A percentile compares a stretch with the other conserved stretches of the same genome.
phyloP scores from a whole-genome alignment of 2,329 filamentous ascomycete species.

The Xylaria sp. region DNA sequence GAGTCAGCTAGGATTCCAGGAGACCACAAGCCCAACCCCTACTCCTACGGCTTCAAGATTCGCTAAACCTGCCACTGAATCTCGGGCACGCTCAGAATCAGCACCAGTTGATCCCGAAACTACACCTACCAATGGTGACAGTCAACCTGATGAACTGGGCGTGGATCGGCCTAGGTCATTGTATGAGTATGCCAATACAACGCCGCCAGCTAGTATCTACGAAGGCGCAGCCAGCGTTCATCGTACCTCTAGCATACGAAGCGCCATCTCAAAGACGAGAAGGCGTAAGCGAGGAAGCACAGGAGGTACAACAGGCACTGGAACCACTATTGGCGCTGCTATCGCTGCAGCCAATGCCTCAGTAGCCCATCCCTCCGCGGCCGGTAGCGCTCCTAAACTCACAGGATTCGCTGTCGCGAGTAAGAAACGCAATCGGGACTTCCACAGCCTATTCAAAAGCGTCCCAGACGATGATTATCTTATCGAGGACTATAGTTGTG shows the following conservation, averaged over 20 bases:
- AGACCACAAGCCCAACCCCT: constrained; percentile 64
- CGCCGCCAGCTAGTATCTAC: constrained; percentile 73
- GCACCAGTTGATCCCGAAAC: constrained; percentile 62
- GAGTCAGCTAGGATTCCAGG: constrained; percentile 84
- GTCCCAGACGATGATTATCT: constrained; percentile 98
- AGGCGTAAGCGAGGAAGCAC: constrained; percentile 87
- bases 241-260: constrained; percentile 74
- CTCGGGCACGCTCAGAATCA: constrained; percentile 66
- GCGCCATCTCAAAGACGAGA: constrained; percentile 64
- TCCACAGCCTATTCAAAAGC: constrained; percentile 92
- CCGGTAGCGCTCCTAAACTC: constrained; percentile 74
- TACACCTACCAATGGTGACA: constrained; percentile 50
- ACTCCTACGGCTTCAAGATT: constrained; percentile 69
- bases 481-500: constrained; percentile 98
- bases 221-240: constrained; percentile 69
- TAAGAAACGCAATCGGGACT: constrained; percentile 95
- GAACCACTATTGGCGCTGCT: constrained; percentile 75
- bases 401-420: constrained; percentile 97
- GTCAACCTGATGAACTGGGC: constrained; percentile 52
- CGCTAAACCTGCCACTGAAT: constrained; percentile 58
- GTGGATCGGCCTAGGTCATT: constrained; percentile 60
- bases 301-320: constrained; percentile 68
- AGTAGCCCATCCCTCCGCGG: constrained; percentile 71
- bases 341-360: constrained; percentile 77
- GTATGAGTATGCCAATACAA: constrained; percentile 62